These are phyloP conservation scores for Microcera coccophila DNA, from an alignment of 2,329 filamentous ascomycete species.

Conservation along the genomic window DNA sequence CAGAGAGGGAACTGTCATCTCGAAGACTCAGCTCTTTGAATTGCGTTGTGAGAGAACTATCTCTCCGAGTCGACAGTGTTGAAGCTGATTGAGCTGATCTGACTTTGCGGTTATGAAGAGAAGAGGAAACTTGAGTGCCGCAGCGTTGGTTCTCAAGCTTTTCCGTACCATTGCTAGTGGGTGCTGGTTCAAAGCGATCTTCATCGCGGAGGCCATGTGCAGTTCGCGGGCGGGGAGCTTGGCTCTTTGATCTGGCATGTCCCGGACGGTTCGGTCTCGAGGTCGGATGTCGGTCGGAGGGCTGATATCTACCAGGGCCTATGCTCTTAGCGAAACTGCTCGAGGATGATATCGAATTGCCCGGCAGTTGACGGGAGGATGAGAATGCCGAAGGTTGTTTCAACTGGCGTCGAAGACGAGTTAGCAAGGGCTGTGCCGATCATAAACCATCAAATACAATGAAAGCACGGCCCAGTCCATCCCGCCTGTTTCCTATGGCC, in stretches of 20 bases:
- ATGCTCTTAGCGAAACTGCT: constrained; percentile 55
- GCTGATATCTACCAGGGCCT: constrained; percentile 49
- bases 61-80: constrained; percentile 33
- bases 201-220: constrained; percentile 40
- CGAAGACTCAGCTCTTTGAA: constrained; percentile 40
- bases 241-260: constrained; percentile 42
- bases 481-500: no score
- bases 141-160: constrained; percentile 9
- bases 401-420: no score
- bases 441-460: no score
- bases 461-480: no score
- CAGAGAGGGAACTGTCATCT: constrained; percentile 24
- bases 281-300: constrained; percentile 48
- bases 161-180: constrained; percentile 36
- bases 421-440: no score
- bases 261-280: constrained; percentile 48
- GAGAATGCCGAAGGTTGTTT: constrained; percentile 30
- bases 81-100: constrained; percentile 26
- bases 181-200: constrained; percentile 35
- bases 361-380: constrained; percentile 40
- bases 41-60: constrained; percentile 41
- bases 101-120: constrained; percentile 24
- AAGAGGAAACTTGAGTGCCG: constrained; percentile 9
- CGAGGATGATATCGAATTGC: constrained; percentile 25
- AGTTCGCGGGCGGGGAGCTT: constrained; percentile 36